These are phyloP conservation scores for Corymbia calophylla DNA, from an alignment of 441 rosid genomes.

Conservation along the genomic window DNA sequence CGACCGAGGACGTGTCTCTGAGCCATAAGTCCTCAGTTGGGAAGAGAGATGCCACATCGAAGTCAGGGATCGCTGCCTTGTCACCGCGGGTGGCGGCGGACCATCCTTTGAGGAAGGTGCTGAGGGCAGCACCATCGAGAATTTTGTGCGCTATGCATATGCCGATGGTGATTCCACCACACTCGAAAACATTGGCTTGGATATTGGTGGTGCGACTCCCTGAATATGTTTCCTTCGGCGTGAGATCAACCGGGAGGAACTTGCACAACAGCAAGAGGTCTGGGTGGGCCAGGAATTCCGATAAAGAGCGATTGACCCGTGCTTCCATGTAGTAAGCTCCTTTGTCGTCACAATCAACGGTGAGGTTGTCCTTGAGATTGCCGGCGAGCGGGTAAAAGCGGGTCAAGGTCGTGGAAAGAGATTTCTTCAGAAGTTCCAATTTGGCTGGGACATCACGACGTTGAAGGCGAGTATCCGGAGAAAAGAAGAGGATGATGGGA, in stretches of 20 bases:
- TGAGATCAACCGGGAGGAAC: conserved; percentile 24
- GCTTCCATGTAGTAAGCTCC: conserved; percentile 38
- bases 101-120: conserved; percentile 41
- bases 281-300: conserved; percentile 13
- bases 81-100: conserved; percentile 14
- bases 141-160: conserved; percentile 42
- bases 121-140: conserved; percentile 39
- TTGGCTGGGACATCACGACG: not conserved
- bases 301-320: conserved; percentile 11
- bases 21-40: conserved; percentile 33
- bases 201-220: conserved; percentile 24
- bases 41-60: conserved; percentile 18
- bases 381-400: conserved; percentile 46
- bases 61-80: conserved; percentile 17
- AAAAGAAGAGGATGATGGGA: conserved; percentile 32
- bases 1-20: conserved; percentile 13
- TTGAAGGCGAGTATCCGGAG: not conserved
- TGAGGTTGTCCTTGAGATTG: conserved; percentile 25
- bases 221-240: not conserved
- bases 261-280: conserved; percentile 13
- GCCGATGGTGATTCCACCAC: conserved; percentile 43
- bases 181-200: conserved; percentile 36
- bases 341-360: conserved; percentile 39
- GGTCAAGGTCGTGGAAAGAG: conserved; percentile 33
- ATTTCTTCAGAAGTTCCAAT: conserved; percentile 22